Percentiles rank a stretch among this genome's conserved stretches.
phyloP scores from a whole-genome alignment of 1,139 yeast genomes.

The Kurtzmaniella quercitrusa region DNA sequence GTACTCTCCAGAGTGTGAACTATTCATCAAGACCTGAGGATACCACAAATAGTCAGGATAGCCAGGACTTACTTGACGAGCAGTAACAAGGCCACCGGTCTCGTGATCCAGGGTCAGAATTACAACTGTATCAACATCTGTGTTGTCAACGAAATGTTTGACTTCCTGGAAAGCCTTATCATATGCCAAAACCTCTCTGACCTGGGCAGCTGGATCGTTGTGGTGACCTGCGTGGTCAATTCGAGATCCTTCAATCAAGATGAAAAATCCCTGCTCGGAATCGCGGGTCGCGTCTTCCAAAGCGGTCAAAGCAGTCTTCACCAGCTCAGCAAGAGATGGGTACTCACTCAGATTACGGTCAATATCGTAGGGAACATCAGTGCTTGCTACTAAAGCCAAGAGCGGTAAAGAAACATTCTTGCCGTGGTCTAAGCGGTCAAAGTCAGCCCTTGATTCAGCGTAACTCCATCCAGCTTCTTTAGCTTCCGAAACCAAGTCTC shows the following conservation, averaged over 20 bases:
- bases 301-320: slow-evolving; percentile 63
- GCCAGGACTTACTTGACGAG: slow-evolving; percentile 59
- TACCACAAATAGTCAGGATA: slow-evolving; percentile 64
- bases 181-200: slow-evolving; percentile 69
- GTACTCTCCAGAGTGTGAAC: slow-evolving; percentile 72
- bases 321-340: slow-evolving; percentile 76
- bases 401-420: slow-evolving; percentile 64
- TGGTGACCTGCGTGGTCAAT: slow-evolving; percentile 91
- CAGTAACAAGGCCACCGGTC: slow-evolving; percentile 78
- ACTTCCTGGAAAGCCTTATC: slow-evolving; percentile 74
- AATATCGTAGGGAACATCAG: slow-evolving; percentile 76
- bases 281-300: slow-evolving; percentile 61
- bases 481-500: slow-evolving; percentile 64
- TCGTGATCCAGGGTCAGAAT: slow-evolving; percentile 86
- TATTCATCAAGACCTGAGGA: slow-evolving; percentile 64
- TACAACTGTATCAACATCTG: slow-evolving; percentile 69
- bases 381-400: slow-evolving; percentile 64
- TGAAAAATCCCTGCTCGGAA: slow-evolving; percentile 73
- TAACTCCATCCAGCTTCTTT: slow-evolving; percentile 59
- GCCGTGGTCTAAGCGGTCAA: slow-evolving; percentile 53
- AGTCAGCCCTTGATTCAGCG: slow-evolving; percentile 52
- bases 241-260: slow-evolving; percentile 81
- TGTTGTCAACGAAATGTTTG: slow-evolving; percentile 55
- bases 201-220: slow-evolving; percentile 88
- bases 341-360: slow-evolving; percentile 57